phyloP scores from a whole-genome alignment of 176 grass and related monocot genomes.

The barley (Hordeum vulgare) region DNA sequence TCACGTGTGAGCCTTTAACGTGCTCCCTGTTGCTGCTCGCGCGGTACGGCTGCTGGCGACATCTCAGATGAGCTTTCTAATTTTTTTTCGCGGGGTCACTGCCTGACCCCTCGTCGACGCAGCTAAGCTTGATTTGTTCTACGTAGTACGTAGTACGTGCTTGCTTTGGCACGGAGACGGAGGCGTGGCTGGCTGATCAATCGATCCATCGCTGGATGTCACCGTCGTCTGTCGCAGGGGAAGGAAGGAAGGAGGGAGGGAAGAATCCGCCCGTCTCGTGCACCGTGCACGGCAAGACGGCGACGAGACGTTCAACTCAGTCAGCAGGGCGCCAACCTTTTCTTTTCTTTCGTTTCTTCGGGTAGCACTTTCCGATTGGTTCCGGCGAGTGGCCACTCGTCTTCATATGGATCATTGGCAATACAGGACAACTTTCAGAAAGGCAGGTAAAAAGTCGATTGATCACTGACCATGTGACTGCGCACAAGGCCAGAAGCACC shows the following conservation, averaged over 20 bases:
- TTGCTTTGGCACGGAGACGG: neutral
- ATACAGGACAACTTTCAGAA: too few relatives aligned
- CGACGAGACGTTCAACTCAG: neutral
- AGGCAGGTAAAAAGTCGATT: neutral
- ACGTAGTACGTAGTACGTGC: too few relatives aligned
- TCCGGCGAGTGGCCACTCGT: neutral
- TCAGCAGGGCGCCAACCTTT: neutral
- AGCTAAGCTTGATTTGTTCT: neutral
- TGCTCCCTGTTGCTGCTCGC: too few relatives aligned
- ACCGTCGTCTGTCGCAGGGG: neutral
- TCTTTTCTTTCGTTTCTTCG: too few relatives aligned
- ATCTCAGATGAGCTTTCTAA: too few relatives aligned
- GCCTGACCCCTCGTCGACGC: neutral
- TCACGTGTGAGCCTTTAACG: too few relatives aligned
- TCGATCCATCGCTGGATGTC: neutral
- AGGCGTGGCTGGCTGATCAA: neutral
- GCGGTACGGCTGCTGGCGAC: too few relatives aligned
- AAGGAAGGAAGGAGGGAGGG: neutral
- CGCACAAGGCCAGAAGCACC: neutral
- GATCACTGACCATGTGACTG: too few relatives aligned
- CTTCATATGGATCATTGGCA: neutral
- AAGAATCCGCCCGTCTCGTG: neutral
- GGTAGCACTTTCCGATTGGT: neutral
- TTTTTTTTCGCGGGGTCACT: too few relatives aligned
- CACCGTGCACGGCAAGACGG: constrained; percentile 13